phyloP scores from a whole-genome alignment of 306 rosid species.

The Lotus japonicus region DNA sequence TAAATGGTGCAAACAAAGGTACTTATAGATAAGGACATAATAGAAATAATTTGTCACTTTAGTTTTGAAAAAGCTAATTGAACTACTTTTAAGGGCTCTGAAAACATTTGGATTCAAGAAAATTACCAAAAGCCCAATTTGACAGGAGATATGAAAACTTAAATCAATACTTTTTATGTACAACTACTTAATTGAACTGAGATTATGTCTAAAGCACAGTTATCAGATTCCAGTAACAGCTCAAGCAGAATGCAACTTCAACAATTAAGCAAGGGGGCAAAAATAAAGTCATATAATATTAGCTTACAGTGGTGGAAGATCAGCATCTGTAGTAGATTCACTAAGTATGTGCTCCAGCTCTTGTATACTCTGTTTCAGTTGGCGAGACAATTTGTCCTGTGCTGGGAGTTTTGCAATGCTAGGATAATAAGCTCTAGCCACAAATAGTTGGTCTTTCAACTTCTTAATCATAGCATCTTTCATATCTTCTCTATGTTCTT shows the following conservation, averaged over 20 bases:
- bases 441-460: conserved; percentile 91
- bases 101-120: not conserved
- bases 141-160: not conserved
- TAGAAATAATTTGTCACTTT: not conserved
- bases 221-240: conserved; percentile 7
- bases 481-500: conserved; percentile 71
- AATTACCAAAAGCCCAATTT: not conserved
- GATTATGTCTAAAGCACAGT: not conserved
- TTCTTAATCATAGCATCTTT: conserved; percentile 74
- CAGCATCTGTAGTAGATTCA: conserved; percentile 82
- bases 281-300: conserved; percentile 13
- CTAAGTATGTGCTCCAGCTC: conserved; percentile 89
- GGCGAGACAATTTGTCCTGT: conserved; percentile 69
- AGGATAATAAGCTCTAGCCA: conserved; percentile 93
- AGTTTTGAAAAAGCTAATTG: no score
- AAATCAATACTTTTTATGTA: not conserved
- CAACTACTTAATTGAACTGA: conserved; percentile 3
- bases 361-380: conserved; percentile 86
- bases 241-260: conserved; percentile 10
- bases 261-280: not conserved
- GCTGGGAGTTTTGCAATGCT: conserved; percentile 80
- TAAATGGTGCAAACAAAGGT: not conserved
- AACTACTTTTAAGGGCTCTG: no score
- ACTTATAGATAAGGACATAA: not conserved
- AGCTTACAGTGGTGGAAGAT: conserved; percentile 89